Base-by-base conservation (phyloP, 2,329 filamentous ascomycete species). In the Parastagonospora nodorum region DNA sequence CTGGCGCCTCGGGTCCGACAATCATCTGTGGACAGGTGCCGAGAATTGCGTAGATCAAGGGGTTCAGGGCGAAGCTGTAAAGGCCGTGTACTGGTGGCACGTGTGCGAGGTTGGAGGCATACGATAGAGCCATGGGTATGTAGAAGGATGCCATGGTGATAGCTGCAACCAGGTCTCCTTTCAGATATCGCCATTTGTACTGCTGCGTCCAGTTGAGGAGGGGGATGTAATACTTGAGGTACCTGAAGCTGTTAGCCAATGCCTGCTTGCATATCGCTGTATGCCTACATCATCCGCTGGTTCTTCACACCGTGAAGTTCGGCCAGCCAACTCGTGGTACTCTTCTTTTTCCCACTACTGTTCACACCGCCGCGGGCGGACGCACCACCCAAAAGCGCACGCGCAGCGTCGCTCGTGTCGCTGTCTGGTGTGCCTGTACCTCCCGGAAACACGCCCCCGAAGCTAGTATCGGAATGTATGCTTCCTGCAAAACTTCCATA, bases 61-160 rank as follows among this genome's bases (percentile, higher is more conserved):
- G 94, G 51, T 92, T 92, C 77, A 97, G 90, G 55, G 95, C 90
- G 71, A 97, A 97, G 12, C 90, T 85, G 75, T 97, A 99, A 3
- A 99, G 82, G 0, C 94, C 94, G 67, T 96, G 93, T 65, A 97
- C 92, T 0, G 94, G 89, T 8, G 93, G 92, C 1, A 97, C 86
- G 70, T 97, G 94, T 5, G 89, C 92, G 36, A 99, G 85, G 68
- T 97, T 97, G 35, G 90, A 86, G 48, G 94, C 92, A 58, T 95
- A 88, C 0, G 94, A 97, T 11, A 99, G 83, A 0, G 92, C 89
- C 92, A 99, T 97, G 44, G 94, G 94, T 32, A 99, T 88, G 73
- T 99, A 99, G 77, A 99, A 94, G 24, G 92, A 96, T n/a, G 93
- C 90, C 78, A 99, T 88, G n/a, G 94, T 97, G 56, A 97, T 73